Evolutionary conservation across 73 alveolate species (phyloP).

Genomic region (Tetrahymena elliotti): DNA sequence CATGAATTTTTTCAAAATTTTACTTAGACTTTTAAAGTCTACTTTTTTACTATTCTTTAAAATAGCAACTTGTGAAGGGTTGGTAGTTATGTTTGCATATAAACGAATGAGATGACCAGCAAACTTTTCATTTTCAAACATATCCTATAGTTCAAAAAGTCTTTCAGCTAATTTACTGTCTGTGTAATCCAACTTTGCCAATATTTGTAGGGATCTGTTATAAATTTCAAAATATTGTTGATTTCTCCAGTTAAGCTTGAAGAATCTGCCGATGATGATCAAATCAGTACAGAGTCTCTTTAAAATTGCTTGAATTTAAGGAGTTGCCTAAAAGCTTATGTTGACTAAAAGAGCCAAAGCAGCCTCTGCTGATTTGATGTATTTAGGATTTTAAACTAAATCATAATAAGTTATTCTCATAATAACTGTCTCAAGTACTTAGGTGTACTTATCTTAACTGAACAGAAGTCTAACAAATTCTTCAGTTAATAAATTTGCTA

Average conservation of each 20-base stretch:
- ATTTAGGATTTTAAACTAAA: neutral
- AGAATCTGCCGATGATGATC: neutral
- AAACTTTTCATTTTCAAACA: neutral
- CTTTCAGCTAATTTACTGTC: neutral
- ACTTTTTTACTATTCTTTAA: neutral
- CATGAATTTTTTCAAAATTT: neutral
- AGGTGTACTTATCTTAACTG: neutral
- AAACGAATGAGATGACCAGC: neutral
- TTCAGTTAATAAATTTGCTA: constrained; percentile 24
- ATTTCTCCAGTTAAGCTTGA: neutral
- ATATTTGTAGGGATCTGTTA: neutral
- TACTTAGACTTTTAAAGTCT: neutral
- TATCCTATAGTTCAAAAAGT: neutral
- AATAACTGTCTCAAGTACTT: neutral
- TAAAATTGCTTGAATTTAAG: neutral
- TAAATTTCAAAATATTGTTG: neutral
- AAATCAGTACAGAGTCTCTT: neutral
- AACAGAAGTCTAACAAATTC: neutral
- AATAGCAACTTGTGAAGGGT: neutral
- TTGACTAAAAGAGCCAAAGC: constrained; percentile 28
- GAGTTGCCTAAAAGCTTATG: constrained; percentile 5
- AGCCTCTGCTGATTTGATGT: constrained; percentile 5
- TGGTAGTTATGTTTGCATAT: neutral
- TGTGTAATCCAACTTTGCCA: neutral
- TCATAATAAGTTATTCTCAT: neutral